phyloP scores from a whole-genome alignment of 305 asterid genomes.

The Fraxinus ornus region DNA sequence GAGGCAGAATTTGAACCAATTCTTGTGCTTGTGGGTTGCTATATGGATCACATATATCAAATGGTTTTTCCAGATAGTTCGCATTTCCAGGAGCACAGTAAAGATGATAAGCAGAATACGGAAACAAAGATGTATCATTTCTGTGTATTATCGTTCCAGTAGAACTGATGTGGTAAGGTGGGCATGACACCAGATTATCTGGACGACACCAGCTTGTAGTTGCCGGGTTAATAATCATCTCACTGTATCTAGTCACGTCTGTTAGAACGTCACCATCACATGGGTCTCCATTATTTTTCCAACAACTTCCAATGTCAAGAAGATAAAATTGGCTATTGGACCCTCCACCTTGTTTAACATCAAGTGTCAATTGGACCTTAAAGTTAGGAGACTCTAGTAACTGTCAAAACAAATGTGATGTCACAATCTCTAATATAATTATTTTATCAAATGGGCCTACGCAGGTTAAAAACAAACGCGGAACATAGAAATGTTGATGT shows the following conservation, averaged over 20 bases:
- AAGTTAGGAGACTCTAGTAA: constrained; percentile 68
- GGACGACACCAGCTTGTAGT: constrained; percentile 75
- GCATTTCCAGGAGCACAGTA: constrained; percentile 85
- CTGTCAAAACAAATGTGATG: constrained; percentile 34
- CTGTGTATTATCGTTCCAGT: constrained; percentile 54
- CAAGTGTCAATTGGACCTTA: constrained; percentile 65
- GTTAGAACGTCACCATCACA: constrained; percentile 71
- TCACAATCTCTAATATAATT: background rate
- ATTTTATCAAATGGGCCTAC: background rate
- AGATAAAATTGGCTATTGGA: constrained; percentile 76
- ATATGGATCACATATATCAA: constrained; percentile 76
- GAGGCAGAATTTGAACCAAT: constrained; percentile 74
- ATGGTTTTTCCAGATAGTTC: constrained; percentile 52
- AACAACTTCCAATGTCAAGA: constrained; percentile 74
- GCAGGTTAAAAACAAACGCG: background rate
- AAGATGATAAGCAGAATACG: constrained; percentile 75
- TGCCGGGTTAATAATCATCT: constrained; percentile 78
- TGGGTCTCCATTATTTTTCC: constrained; percentile 73
- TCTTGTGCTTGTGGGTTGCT: constrained; percentile 93
- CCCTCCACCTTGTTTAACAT: constrained; percentile 72
- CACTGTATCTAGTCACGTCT: constrained; percentile 78
- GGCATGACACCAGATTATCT: constrained; percentile 62
- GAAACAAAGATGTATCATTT: constrained; percentile 66
- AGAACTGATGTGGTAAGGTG: constrained; percentile 63
- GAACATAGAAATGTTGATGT: background rate